These are phyloP conservation scores for Linnemannia zychae DNA, from an alignment of 192 early-diverging fungal genomes.

Conservation along the genomic window DNA sequence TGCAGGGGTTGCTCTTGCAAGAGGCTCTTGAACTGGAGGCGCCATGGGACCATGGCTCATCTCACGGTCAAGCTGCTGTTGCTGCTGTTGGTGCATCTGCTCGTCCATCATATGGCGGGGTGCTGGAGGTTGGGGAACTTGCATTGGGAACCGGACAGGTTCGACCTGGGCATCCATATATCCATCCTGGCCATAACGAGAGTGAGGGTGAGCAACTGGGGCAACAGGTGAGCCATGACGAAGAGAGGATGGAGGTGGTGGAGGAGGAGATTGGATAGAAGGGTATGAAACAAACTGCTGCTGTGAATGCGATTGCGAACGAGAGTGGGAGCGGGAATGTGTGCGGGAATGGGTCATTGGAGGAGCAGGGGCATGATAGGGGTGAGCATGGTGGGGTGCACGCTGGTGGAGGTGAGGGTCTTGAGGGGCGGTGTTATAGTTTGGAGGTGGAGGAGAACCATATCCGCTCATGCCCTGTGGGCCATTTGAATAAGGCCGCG, in stretches of 20 bases:
- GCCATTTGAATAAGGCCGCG: background rate
- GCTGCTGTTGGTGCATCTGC: background rate
- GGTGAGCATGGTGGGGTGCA: conserved; percentile 33
- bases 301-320: conserved; percentile 32
- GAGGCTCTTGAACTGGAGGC: background rate
- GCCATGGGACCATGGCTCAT: conserved; percentile 2
- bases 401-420: conserved; percentile 34
- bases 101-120: conserved; percentile 2
- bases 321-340: conserved; percentile 32
- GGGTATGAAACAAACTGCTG: conserved; percentile 16
- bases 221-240: conserved; percentile 30
- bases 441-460: conserved; percentile 4
- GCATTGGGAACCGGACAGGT: conserved; percentile 21
- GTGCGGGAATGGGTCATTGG: conserved; percentile 14
- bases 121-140: background rate
- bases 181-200: conserved; percentile 28
- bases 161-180: conserved; percentile 24
- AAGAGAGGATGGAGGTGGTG: background rate
- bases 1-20: background rate
- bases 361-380: conserved; percentile 23
- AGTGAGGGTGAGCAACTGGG: background rate
- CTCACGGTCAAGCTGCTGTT: conserved; percentile 3
- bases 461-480: conserved; percentile 24
- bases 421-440: conserved; percentile 3
- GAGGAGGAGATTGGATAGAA: conserved; percentile 28